Evolutionary conservation across 441 rosid genomes (phyloP), one percentile per base, ranked within the genome.

Genomic region (Isatis lusitanica): DNA sequence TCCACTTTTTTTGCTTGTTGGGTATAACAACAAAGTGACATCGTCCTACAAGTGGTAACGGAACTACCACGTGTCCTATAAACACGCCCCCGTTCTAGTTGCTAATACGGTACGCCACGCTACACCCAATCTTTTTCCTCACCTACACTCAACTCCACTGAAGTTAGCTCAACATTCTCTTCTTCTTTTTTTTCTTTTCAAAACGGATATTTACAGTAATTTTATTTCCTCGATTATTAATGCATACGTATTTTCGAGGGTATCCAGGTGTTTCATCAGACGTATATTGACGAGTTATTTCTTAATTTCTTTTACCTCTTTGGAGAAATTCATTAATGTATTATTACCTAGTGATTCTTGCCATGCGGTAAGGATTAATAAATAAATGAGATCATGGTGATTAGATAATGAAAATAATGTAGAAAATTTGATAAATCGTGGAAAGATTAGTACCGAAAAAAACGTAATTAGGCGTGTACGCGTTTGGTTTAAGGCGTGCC

Each of bases 401-500:
- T 18, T 3, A 26, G 35, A 62, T 35, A 56, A 69, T 35, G 26
- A 48, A 17, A 51, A 35, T 39, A 64, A 60, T 51, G 35, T 26
- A 21, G 4, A 43, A 48, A 76, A 15, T 0, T 31, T 4, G 9
- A 48, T 56, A 76, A 47, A 70, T 44, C 38, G 7, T 21, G 33
- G 21, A 31, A 33, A 66, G 74, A 66, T 77, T 71, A 77, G 38
- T 53, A 7, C 13, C 4, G 40, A 62, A 60, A 43, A 66, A 43
- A 66, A 52, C 55, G 70, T 61, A 68, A 73, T 47, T 73, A 78
- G 56, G 70, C 78, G 78, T 73, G 78, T 72, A 72, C 77, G 74
- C 80, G 77, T 73, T 78, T 67, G 64, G 70, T 67, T 73, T 36
- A 68, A 78, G 74, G 70, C 74, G 81, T 78, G 78, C 47, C 81